phyloP scores from a whole-genome alignment of 495 filamentous ascomycete species.

The Jackrogersella multiformis region DNA sequence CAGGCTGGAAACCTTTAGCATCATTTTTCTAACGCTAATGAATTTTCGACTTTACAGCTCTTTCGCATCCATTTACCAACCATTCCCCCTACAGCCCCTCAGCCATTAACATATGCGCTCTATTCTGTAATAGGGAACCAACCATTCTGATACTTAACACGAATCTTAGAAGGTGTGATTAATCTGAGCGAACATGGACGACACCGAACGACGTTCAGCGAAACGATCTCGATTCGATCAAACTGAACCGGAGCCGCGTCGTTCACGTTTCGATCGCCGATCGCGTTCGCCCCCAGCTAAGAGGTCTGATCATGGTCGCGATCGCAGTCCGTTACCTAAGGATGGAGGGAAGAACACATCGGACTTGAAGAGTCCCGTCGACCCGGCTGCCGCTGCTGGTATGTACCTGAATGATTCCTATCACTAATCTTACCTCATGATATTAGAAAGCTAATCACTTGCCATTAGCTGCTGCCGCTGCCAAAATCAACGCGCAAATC shows the following conservation, averaged over 20 bases:
- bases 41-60: not conserved
- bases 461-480: slow-evolving; percentile 82
- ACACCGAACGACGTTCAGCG: slow-evolving; percentile 74
- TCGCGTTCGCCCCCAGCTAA: slow-evolving; percentile 81
- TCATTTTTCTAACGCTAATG: not conserved
- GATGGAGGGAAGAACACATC: slow-evolving; percentile 62
- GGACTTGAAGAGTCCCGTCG: slow-evolving; percentile 58
- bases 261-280: slow-evolving; percentile 84
- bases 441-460: slow-evolving; percentile 33
- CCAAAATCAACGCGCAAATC: slow-evolving; percentile 91
- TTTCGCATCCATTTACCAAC: not conserved
- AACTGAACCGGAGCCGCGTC: slow-evolving; percentile 78
- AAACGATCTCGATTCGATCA: slow-evolving; percentile 95
- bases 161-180: not conserved
- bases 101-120: slow-evolving; percentile 4
- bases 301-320: slow-evolving; percentile 67
- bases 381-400: slow-evolving; percentile 91
- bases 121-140: not conserved
- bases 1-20: slow-evolving; percentile 23
- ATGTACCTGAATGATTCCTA: slow-evolving; percentile 42
- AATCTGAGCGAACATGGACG: slow-evolving; percentile 67
- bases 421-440: not conserved
- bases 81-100: slow-evolving; percentile 13
- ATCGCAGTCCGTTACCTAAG: slow-evolving; percentile 78
- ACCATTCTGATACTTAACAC: not conserved